Percentiles rank a stretch among this genome's conserved stretches.
These are phyloP conservation scores for Lactifluus subvellereus DNA, from an alignment of 768 basidiomycete species.

Conservation along the genomic window DNA sequence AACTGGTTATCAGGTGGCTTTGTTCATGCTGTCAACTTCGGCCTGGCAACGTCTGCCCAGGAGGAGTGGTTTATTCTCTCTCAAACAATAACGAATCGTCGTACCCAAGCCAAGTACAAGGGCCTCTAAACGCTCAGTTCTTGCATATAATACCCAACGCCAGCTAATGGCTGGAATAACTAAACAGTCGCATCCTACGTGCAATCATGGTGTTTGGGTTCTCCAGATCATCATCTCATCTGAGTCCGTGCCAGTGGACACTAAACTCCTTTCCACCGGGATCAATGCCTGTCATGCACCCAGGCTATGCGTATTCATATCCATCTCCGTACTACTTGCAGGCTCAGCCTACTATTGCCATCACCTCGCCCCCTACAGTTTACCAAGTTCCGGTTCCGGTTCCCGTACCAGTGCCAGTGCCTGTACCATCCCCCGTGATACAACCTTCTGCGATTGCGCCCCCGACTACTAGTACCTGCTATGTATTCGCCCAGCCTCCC, in stretches of 20 bases:
- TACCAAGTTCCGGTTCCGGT: not conserved
- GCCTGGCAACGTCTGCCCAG: not conserved
- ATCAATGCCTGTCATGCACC: not conserved
- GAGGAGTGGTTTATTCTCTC: not conserved
- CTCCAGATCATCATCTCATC: not conserved
- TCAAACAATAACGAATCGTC: not conserved
- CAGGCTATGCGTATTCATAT: not conserved
- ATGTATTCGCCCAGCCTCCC: not conserved
- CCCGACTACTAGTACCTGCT: not conserved
- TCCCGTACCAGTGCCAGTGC: not conserved
- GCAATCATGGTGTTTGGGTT: not conserved
- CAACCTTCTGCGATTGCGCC: not conserved
- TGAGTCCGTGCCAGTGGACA: not conserved
- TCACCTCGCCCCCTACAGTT: not conserved
- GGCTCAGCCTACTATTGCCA: not conserved
- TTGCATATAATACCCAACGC: not conserved
- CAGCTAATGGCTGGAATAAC: not conserved
- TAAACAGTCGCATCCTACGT: not conserved
- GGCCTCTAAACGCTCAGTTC: not conserved
- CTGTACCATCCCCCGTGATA: not conserved
- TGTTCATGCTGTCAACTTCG: not conserved
- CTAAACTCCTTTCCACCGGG: not conserved
- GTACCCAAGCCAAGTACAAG: not conserved
- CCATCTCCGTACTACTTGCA: not conserved
- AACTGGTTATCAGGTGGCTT: not conserved